Conservation (phyloP, 2,329 filamentous ascomycete species). For the Akanthomyces dipterigenus region DNA sequence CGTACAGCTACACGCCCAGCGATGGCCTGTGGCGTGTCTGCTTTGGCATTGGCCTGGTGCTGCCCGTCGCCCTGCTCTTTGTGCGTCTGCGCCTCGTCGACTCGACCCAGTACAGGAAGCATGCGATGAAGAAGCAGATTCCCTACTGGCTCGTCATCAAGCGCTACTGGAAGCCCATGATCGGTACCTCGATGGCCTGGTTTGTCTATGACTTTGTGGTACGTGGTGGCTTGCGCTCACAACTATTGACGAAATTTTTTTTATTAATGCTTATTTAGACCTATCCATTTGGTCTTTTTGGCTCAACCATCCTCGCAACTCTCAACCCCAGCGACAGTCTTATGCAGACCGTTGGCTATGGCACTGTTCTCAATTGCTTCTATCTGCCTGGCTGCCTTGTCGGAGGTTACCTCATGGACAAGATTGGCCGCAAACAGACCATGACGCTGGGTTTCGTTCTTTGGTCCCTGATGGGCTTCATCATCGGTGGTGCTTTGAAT, state of each 20-base stretch:
- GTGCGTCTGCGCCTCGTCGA: slow-evolving; percentile 46
- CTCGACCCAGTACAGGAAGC: slow-evolving; percentile 33
- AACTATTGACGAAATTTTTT: too few relatives aligned
- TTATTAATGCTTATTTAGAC: slow-evolving; percentile 12
- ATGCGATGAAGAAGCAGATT: slow-evolving; percentile 21
- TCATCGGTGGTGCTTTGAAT: slow-evolving; percentile 42
- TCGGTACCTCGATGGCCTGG: slow-evolving; percentile 45
- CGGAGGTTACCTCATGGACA: slow-evolving; percentile 33
- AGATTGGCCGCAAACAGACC: slow-evolving; percentile 27
- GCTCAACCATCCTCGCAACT: slow-evolving; percentile 19
- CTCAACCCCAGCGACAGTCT: slow-evolving; percentile 17
- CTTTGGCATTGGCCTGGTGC: slow-evolving; percentile 18
- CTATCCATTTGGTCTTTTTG: slow-evolving; percentile 20
- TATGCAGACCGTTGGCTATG: slow-evolving; percentile 18
- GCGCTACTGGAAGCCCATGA: slow-evolving; percentile 38
- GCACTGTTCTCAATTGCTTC: slow-evolving; percentile 19
- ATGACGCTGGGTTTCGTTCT: slow-evolving; percentile 20
- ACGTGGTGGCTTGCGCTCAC: neutral
- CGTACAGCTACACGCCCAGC: slow-evolving; percentile 25
- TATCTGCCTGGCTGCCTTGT: slow-evolving; percentile 24
- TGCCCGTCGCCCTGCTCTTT: slow-evolving; percentile 45
- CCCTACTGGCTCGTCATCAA: slow-evolving; percentile 20
- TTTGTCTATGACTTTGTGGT: slow-evolving; percentile 33
- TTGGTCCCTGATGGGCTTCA: slow-evolving; percentile 36
- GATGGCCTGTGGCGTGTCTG: slow-evolving; percentile 38